Conservation (phyloP, 2,329 filamentous ascomycete species). For the Fusarium succisae region DNA sequence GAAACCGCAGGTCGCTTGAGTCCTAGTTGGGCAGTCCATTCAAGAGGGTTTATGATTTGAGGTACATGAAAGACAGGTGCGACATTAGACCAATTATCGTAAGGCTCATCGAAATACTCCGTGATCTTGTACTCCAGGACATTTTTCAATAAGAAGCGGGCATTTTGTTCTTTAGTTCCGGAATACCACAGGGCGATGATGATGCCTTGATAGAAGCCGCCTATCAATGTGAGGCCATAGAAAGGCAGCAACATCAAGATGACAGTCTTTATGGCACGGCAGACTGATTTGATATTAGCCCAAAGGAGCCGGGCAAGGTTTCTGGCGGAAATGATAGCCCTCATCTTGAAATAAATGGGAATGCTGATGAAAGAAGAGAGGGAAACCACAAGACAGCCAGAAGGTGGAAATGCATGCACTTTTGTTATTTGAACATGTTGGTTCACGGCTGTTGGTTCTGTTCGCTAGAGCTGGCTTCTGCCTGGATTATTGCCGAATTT, state of each 20-base stretch:
- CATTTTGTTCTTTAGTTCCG: not conserved
- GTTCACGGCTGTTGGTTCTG: not conserved
- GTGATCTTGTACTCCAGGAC: not conserved
- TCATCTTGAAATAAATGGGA: not conserved
- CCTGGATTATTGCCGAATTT: not conserved
- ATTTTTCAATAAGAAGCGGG: not conserved
- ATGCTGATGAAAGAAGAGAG: not conserved
- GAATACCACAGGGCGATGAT: not conserved
- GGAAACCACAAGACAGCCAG: rapidly evolving
- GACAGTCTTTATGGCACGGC: not conserved
- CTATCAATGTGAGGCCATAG: not conserved
- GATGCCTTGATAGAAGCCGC: not conserved
- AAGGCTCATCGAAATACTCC: not conserved
- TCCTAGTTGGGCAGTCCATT: not conserved
- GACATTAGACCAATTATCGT: not conserved
- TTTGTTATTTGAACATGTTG: not conserved
- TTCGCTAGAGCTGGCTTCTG: not conserved
- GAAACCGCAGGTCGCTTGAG: not conserved
- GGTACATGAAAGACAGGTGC: not conserved
- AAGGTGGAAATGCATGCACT: not conserved
- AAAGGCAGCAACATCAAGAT: not conserved
- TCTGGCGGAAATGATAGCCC: not conserved
- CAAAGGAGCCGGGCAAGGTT: not conserved
- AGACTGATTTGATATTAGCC: not conserved
- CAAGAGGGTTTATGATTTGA: not conserved